Percentiles rank a stretch among this genome's conserved stretches.
Evolutionary conservation across 2,329 filamentous ascomycete species (phyloP).

Genomic region (Dactylellina leptospora): DNA sequence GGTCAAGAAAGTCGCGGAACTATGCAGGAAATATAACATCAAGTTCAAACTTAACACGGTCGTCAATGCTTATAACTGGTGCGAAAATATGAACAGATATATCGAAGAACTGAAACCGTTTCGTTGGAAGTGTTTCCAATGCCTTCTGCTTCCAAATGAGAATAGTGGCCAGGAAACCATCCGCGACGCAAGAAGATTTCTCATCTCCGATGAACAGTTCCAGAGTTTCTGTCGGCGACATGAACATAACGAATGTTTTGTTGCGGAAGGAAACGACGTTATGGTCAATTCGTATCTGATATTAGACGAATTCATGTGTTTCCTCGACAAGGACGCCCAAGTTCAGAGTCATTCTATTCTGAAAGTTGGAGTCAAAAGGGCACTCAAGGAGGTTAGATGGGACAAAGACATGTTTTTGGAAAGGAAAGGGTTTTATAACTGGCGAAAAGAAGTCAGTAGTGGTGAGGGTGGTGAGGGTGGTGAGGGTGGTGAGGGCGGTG

Average conservation of each 20-base stretch:
- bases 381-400: conserved; percentile 63
- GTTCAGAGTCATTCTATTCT: conserved; percentile 18
- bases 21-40: conserved; percentile 64
- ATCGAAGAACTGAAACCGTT: conserved; percentile 57
- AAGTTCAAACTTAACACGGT: conserved; percentile 70
- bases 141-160: conserved; percentile 66
- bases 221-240: conserved; percentile 63
- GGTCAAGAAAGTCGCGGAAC: conserved; percentile 62
- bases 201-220: conserved; percentile 64
- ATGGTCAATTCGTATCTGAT: conserved; percentile 67
- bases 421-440: conserved; percentile 65
- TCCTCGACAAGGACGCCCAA: conserved; percentile 25
- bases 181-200: conserved; percentile 62
- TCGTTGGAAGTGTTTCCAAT: conserved; percentile 67
- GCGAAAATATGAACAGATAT: conserved; percentile 64
- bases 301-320: conserved; percentile 35
- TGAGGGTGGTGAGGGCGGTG: background rate
- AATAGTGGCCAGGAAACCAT: conserved; percentile 63
- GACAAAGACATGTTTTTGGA: conserved; percentile 63
- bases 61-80: conserved; percentile 64
- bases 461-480: background rate
- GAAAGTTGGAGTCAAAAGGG: conserved; percentile 57
- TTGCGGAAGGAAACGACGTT: conserved; percentile 65
- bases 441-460: conserved; percentile 59
- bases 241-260: conserved; percentile 61